phyloP scores from a whole-genome alignment of 1,139 yeast species.

The Saccharomycopsis hybrid region DNA sequence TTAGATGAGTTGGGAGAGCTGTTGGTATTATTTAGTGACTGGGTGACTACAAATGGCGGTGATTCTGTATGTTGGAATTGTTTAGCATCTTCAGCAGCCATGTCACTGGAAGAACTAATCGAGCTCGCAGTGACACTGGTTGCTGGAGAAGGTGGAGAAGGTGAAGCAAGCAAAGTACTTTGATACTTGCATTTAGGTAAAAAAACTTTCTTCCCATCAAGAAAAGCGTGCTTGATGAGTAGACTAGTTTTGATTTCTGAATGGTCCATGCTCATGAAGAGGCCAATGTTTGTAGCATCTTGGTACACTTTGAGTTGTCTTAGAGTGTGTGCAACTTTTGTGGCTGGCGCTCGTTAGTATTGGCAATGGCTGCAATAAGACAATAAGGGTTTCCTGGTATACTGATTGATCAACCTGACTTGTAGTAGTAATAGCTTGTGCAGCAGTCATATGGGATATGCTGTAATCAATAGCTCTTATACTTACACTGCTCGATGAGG shows the following conservation, averaged over 20 bases:
- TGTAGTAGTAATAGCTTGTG: no score
- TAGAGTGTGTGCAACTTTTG: slow-evolving; percentile 31
- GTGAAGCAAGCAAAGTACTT: neutral
- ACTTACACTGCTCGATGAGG: slow-evolving; percentile 20
- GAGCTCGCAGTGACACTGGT: no score
- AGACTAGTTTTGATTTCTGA: slow-evolving; percentile 53
- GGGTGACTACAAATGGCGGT: no score
- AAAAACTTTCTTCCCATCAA: slow-evolving; percentile 38
- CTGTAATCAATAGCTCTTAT: no score
- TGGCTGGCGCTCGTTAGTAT: slow-evolving; percentile 22
- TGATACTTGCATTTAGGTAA: slow-evolving; percentile 40
- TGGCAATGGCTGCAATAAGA: no score
- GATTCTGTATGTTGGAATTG: no score
- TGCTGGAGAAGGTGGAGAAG: no score
- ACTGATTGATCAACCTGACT: no score
- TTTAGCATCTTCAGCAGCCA: no score
- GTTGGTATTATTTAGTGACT: neutral
- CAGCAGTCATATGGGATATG: no score
- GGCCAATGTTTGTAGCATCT: slow-evolving; percentile 44
- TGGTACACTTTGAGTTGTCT: slow-evolving; percentile 34
- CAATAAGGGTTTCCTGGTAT: no score
- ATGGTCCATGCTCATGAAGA: slow-evolving; percentile 62
- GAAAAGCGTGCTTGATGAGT: slow-evolving; percentile 46
- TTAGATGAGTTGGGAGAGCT: slow-evolving; percentile 28
- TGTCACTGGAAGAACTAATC: neutral